Base-by-base conservation (phyloP, 352 stramenopile species). In the Globisporangium solare region DNA sequence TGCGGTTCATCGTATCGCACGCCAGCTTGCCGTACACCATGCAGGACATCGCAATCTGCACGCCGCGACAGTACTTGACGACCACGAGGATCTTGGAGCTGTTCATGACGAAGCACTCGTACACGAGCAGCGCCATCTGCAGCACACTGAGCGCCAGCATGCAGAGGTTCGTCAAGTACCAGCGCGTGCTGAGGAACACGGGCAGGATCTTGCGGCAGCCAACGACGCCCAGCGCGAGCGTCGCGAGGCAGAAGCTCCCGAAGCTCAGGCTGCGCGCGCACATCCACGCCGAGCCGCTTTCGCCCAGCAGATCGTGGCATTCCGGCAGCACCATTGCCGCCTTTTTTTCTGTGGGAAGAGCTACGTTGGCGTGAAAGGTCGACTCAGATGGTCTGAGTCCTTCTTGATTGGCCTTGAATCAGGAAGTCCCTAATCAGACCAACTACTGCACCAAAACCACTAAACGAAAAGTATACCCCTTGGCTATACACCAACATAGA, bases 41-140 rank as follows among this genome's bases (percentile, higher is more conserved):
- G 41, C 80, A 90, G 32, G 80, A 86, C 12, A 84, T 74, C 11
- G 75, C 74, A 51, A 90, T 69, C 54, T 90, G 80, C 35, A 90
- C 46, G 21, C 73, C 79, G 24, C 76, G 80, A 43, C 79, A 86
- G 68, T 87, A 90, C 68, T 90, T 90, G 67, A 70, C 63, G 21
- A 80, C 61, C 45, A 90, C 74, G 43, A 90, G 74, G 31, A 87
- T 63, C 51, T 81, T 79, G 47, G 75, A 49, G 64, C 64, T 82
- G 62, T 83, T 86, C 42, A 70, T 50, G 27, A 83, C 42, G 40
- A 88, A 68, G 66, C 77, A 90, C 64, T 87, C 75, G 58, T 76
- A 73, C 49, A 73, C 75, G 32, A 90, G 58, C 52, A 88, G 67
- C 47, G 68, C 73, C 75, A 90, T 90, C 53, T 90, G 77, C 27